Percentiles rank a stretch among this genome's conserved stretches.
These are phyloP conservation scores for Suillus variegatus DNA, from an alignment of 768 basidiomycete species.

Conservation along the genomic window DNA sequence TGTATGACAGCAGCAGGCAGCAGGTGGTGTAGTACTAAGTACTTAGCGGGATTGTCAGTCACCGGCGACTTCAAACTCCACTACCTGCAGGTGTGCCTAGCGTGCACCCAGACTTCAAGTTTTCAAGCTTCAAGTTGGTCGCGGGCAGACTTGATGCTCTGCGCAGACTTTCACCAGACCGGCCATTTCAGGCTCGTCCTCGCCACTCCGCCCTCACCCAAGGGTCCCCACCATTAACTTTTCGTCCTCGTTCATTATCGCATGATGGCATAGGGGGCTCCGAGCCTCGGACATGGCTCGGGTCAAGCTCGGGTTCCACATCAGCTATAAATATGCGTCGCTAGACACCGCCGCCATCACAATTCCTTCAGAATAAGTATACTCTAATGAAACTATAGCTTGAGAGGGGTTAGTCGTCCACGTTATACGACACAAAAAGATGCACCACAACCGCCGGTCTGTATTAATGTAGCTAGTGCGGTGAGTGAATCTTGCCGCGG, in stretches of 20 bases:
- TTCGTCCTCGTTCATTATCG: neutral
- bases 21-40: too few relatives aligned
- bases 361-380: neutral
- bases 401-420: neutral
- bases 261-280: neutral
- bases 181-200: too few relatives aligned
- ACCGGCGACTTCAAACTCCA: too few relatives aligned
- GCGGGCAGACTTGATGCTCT: too few relatives aligned
- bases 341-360: too few relatives aligned
- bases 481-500: neutral
- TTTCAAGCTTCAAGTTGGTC: too few relatives aligned
- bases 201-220: too few relatives aligned
- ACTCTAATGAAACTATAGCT: neutral
- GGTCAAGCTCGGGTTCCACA: neutral
- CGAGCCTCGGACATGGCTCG: neutral
- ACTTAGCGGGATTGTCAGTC: too few relatives aligned
- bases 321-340: neutral
- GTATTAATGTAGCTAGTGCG: neutral
- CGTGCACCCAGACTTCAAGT: too few relatives aligned
- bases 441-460: neutral
- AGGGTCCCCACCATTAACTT: neutral
- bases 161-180: too few relatives aligned
- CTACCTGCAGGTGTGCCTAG: too few relatives aligned
- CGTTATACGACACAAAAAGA: neutral
- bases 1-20: too few relatives aligned